Base-by-base conservation (phyloP, 2,329 filamentous ascomycete genomes). In the Clonostachys chloroleuca region DNA sequence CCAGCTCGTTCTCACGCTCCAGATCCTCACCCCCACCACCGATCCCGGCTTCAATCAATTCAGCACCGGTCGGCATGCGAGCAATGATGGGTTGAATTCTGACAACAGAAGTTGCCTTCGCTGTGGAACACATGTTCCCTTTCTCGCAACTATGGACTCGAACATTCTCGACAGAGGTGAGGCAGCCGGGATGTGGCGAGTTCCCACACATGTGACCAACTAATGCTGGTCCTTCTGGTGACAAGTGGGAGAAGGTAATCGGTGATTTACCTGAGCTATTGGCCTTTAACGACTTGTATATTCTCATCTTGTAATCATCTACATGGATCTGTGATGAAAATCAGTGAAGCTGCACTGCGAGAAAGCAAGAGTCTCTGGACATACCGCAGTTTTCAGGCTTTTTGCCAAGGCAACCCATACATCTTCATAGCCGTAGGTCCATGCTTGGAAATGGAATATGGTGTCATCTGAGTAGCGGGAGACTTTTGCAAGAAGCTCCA, bases 381-480 rank as follows among this genome's bases (percentile, higher is more conserved):
- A 48, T 65, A 85, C 84, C 59, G 74, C 77, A 4, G 84, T 85
- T 6, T 80, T 67, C 1, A 96, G 69, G 12, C 83, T 80, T 18
- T 83, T 78, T 0, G 90, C 84, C 1, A 97, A 67, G 1, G 89
- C 86, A 49, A 91, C 72, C 91, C 91, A 96, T 0, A 96, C 90
- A 45, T 95, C 87, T 61, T 97, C 92, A 52, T 96, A 96, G 1
- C 76, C 77, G 59, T 94, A 94, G 0, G 92, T 96, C 91, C 92
- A 96, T 1, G 90, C 81, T 48, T 91, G 81, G 42, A 97, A 77
- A 62, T 95, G 87, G 57, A 96, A 96, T 1, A 86, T 63, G 0
- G 90, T 95, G 37, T 89, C 80, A 2, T 71, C 51, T 0, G 91
- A 86, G 61, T 92, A 95, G 20, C 68, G 60, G 0, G 69, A 63